Evolutionary conservation across 192 early-diverging fungal genomes (phyloP), one percentile per base, ranked within the genome.

Genomic region (Nowakowskiella sp.): DNA sequence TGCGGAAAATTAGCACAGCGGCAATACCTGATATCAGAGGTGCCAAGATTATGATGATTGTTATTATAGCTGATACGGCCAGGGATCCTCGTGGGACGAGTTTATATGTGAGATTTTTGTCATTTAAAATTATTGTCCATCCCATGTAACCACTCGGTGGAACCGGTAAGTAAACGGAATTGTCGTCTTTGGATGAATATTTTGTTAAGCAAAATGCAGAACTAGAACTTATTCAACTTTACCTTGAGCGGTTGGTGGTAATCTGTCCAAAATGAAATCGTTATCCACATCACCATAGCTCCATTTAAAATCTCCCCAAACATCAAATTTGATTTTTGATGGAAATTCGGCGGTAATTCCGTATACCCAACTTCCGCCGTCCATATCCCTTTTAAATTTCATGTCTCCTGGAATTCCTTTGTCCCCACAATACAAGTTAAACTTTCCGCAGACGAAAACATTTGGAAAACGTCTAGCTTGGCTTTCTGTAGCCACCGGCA

Each of bases 211-310:
- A 19, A n/a, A 6, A 6, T 50, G 30, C 44, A n/a, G n/a, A n/a
- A n/a, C n/a, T n/a, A n/a, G n/a, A n/a, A n/a, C n/a, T n/a, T n/a
- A n/a, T n/a, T n/a, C n/a, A n/a, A n/a, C n/a, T n/a, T n/a, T n/a
- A n/a, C n/a, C n/a, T n/a, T 31, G 28, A 6, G 28, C 5, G 6
- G 6, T 42, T 2, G 51, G 51, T 5, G 51, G 31, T 25, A 45
- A 25, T 42, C 51, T 2, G 32, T 52, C 51, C 4, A 52, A 2
- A 3, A 52, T 24, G 31, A 33, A 33, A 26, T 52, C 51, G n/a
- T 42, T 3, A 26, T 52, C 30, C 24, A 47, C 6, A 42, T 52
- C 51, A 23, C 34, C 51, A 16, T 52, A 52, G 2, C 24, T 2
- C 5, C 23, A 4, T 3, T 23, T 42, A 9, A 2, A 3, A 42